phyloP scores from a whole-genome alignment of 306 rosid species.

The Luffa acutangula region DNA sequence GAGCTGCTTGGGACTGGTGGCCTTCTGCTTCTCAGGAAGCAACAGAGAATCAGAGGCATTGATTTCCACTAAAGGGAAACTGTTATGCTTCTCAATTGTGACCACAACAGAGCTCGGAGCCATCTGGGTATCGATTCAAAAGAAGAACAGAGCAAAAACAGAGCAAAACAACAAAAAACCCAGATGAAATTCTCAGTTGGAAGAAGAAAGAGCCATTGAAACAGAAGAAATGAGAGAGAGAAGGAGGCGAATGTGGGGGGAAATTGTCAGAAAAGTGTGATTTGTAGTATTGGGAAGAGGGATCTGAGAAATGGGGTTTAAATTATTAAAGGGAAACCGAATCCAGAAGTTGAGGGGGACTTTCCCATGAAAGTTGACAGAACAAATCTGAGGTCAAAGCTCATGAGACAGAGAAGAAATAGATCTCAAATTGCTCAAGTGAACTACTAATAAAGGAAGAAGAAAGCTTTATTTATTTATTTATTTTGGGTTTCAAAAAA shows the following conservation, averaged over 20 bases:
- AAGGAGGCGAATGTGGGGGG: not conserved
- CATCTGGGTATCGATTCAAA: conserved; percentile 24
- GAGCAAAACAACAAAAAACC: not conserved
- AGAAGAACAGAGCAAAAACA: not conserved
- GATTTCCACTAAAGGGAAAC: conserved; percentile 34
- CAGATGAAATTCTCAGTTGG: not conserved
- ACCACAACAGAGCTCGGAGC: conserved; percentile 53
- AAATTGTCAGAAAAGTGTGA: not conserved
- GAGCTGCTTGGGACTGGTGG: conserved; percentile 62
- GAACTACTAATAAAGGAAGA: conserved; percentile 1
- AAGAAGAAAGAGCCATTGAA: not conserved
- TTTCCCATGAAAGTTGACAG: conserved; percentile 10
- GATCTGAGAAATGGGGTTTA: conserved; percentile 1
- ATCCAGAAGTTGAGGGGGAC: conserved; percentile 11
- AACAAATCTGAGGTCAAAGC: conserved; percentile 5
- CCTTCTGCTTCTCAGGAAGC: conserved; percentile 56
- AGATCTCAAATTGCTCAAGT: not conserved
- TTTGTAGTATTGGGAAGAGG: not conserved
- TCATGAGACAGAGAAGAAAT: not conserved
- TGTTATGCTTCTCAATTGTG: conserved; percentile 43
- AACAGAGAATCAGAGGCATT: conserved; percentile 43
- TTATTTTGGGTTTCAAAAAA: not conserved
- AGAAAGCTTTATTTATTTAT: not conserved
- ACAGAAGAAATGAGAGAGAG: not conserved
- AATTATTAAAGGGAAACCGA: not conserved